Evolutionary conservation across 2,329 filamentous ascomycete genomes (phyloP), one percentile per base, ranked within the genome.

Genomic region (Botrytis pseudocinerea): DNA sequence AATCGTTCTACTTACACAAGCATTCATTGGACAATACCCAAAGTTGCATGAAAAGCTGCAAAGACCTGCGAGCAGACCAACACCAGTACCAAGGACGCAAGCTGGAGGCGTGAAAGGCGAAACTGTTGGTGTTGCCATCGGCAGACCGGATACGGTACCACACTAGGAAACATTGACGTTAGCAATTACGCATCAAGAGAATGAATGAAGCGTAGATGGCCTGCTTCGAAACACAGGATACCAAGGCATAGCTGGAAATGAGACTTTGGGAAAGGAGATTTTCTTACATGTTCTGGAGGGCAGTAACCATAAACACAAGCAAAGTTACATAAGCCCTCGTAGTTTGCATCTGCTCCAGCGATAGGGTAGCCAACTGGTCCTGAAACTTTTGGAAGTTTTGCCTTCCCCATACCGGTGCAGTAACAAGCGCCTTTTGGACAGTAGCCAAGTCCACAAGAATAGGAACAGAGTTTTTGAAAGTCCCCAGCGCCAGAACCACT

Each of bases 391-490:
- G 69, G 69, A 35, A 62, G n/a, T 9, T 22, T 18, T 61, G 46
- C 57, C 7, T 40, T 40, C 25, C 69, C 69, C 44, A 62, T 70
- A 8, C 40, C 69, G 25, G 69, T 70, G 25, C 69, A 70, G 7
- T 44, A 46, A 48, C 69, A 70, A n/a, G 59, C 69, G 9, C 70
- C 65, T 35, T 54, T 40, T 12, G 76, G 76, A 54, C 77, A 78
- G 71, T 76, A 77, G 9, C 77, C 77, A 69, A 73, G 75, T 32
- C 68, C 73, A 8, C 78, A 76, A 4, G 75, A 65, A 48, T 80
- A 83, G 42, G 76, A 60, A 74, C 82, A 83, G 25, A 83, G 80
- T 4, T 81, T 82, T 14, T 68, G 64, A 51, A 81, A 82, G 74
- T 83, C 82, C 16, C 80, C 74, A 25, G 79, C 79, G 28, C 80